These are phyloP conservation scores for Lithospermum erythrorhizon DNA, from an alignment of 257 asterid species.

Conservation along the genomic window DNA sequence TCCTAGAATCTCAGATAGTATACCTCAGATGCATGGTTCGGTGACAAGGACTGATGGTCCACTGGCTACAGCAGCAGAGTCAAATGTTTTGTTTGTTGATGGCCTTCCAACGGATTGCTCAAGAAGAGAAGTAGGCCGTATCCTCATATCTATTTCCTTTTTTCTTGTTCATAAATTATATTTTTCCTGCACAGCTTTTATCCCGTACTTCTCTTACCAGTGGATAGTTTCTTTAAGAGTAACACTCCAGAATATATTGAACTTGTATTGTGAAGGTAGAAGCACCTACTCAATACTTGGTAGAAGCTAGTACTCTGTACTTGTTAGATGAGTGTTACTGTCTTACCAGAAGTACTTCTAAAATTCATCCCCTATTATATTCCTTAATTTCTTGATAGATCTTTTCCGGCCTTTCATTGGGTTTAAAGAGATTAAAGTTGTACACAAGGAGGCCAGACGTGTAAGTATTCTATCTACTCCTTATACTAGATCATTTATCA, in stretches of 20 bases:
- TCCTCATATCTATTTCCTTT: slow-evolving; percentile 24
- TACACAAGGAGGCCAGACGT: slow-evolving; percentile 69
- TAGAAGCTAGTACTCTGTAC: slow-evolving; percentile 7
- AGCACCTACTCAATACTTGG: not conserved
- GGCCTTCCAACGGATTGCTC: slow-evolving; percentile 74
- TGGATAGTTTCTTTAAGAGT: not conserved
- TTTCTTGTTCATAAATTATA: slow-evolving; percentile 4
- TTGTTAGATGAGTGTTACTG: not conserved
- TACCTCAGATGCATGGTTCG: slow-evolving; percentile 39
- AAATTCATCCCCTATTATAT: slow-evolving; percentile 7
- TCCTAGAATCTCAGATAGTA: slow-evolving; percentile 29
- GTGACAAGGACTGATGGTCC: slow-evolving; percentile 28
- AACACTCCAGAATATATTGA: too few relatives aligned
- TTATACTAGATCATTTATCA: slow-evolving; percentile 1
- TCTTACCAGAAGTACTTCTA: slow-evolving; percentile 2
- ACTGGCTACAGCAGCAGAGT: slow-evolving; percentile 31
- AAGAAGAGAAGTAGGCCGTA: slow-evolving; percentile 84
- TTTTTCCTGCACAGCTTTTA: not conserved
- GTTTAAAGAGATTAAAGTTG: slow-evolving; percentile 55
- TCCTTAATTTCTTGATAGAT: slow-evolving; percentile 47
- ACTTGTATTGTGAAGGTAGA: not conserved
- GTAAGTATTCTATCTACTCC: slow-evolving; percentile 31
- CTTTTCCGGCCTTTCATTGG: slow-evolving; percentile 80
- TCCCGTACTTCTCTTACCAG: too few relatives aligned
- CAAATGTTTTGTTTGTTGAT: slow-evolving; percentile 60